Base-by-base conservation (phyloP, 1,139 yeast genomes). In the Taphrina pruni region DNA sequence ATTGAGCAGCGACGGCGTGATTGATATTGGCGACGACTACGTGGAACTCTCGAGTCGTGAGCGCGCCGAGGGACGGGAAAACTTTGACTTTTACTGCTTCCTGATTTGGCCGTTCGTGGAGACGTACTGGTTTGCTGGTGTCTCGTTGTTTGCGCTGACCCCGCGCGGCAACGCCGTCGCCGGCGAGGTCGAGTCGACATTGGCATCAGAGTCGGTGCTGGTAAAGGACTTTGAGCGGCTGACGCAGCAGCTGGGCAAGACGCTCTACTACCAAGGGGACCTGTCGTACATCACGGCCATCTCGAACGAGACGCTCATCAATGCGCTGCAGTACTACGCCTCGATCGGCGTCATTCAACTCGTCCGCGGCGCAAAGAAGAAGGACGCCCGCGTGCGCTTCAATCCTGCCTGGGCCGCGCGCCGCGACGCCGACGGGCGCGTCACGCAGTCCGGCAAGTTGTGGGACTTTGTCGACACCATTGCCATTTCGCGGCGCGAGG, bases 101-200 rank as follows among this genome's bases (percentile, higher is more conserved):
- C 72, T 81, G 57, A 74, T 81, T 17, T 81, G 83, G 83, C 83
- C 83, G 1, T 81, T 79, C 70, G 75, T 81, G 54, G 83, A 81
- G 65, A 83, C 83, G 3, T 81, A 79, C 73, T 81, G 83, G 83
- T 74, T 80, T 20, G 79, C 80, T 0, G 74, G 80, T 2, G 75
- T 79, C n/a, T 73, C 81, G 12, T 71, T 81, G 64, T 78, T 79
- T 71, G 73, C 79, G 46, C 74, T 80, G 70, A 77, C 80, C 1
- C 78, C 79, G 0, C 69, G 71, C 14, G 14, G 43, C 32, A 26
- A 2, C 32, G 4, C 4, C 32, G 77, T 0, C 32, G 32, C 4
- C 32, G 32, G 32, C 17, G 17, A 17, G 17, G 17, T 17, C 17
- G 17, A 17, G 17, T 17, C 17, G 17, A 17, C 17, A 17, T 17